phyloP scores from a whole-genome alignment of 805 yeast genomes.

The Candida nemodendra region DNA sequence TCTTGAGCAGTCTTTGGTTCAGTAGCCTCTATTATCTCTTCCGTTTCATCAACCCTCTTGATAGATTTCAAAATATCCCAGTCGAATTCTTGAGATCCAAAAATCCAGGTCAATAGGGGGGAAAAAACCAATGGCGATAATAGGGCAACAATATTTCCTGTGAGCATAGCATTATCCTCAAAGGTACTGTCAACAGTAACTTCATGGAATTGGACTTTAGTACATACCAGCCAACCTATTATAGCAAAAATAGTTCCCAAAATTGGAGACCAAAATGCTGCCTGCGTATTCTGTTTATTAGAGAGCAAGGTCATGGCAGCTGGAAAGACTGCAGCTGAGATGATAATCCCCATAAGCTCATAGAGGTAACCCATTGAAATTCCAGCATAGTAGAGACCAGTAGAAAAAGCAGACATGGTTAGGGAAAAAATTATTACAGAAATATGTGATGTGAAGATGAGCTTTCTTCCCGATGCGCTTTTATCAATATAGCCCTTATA shows the following conservation, averaged over 20 bases:
- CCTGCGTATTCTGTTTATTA: conserved; percentile 59
- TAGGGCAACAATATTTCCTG: conserved; percentile 83
- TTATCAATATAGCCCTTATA: conserved; percentile 82
- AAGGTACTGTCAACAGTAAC: conserved; percentile 60
- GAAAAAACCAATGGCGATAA: conserved; percentile 65
- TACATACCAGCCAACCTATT: conserved; percentile 61
- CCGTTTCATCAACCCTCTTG: conserved; percentile 68
- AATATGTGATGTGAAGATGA: conserved; percentile 66
- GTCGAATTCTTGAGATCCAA: conserved; percentile 73
- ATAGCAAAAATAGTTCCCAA: conserved; percentile 74
- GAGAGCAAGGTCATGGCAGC: conserved; percentile 65
- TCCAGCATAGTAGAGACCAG: conserved; percentile 78
- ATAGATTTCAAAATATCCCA: conserved; percentile 63
- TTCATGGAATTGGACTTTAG: conserved; percentile 42
- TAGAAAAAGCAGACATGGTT: conserved; percentile 78
- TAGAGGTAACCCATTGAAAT: conserved; percentile 86
- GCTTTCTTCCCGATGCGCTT: conserved; percentile 67
- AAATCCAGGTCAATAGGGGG: conserved; percentile 62
- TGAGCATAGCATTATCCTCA: conserved; percentile 82
- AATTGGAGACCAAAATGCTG: conserved; percentile 76
- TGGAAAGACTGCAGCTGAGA: conserved; percentile 84
- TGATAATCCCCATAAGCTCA: conserved; percentile 85
- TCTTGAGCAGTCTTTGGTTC: conserved; percentile 26
- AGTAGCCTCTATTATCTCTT: conserved; percentile 48
- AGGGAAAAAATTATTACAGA: conserved; percentile 58